Percentiles rank a stretch among this genome's conserved stretches.
Conservation (phyloP, 441 rosid species). For the Euphorbia schlechtendalii region DNA sequence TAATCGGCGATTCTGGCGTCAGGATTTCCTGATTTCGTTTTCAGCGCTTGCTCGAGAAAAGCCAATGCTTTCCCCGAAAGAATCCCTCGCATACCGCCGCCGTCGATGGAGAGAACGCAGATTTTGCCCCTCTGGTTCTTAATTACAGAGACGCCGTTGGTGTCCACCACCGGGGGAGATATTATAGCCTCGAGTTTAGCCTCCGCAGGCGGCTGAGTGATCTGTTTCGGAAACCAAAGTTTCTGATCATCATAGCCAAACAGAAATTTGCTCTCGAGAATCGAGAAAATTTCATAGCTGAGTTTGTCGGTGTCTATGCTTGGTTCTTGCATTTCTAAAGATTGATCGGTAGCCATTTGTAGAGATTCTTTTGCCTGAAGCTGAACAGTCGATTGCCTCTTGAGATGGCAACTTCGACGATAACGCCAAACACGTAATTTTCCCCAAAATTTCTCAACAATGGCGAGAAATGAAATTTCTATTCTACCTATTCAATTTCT, state of each 20-base stretch:
- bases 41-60: slow-evolving; percentile 62
- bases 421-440: slow-evolving; percentile 12
- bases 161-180: neutral
- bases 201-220: slow-evolving; percentile 31
- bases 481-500: too few species aligned
- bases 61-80: slow-evolving; percentile 77
- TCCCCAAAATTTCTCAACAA: neutral
- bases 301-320: slow-evolving; percentile 91
- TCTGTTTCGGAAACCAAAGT: slow-evolving; percentile 69
- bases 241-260: slow-evolving; percentile 82
- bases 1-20: slow-evolving; percentile 80
- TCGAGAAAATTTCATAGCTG: slow-evolving; percentile 93
- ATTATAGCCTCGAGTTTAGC: slow-evolving; percentile 27
- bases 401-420: slow-evolving; percentile 1
- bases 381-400: neutral
- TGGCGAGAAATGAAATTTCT: neutral
- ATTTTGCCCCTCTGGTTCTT: slow-evolving; percentile 91
- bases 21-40: slow-evolving; percentile 77
- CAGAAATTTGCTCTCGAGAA: slow-evolving; percentile 81
- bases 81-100: slow-evolving; percentile 84
- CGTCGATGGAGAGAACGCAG: slow-evolving; percentile 71
- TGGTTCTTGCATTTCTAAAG: slow-evolving; percentile 72
- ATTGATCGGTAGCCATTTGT: slow-evolving; percentile 28
- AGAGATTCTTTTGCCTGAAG: neutral
- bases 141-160: slow-evolving; percentile 30